Percentiles rank a stretch among this genome's conserved stretches.
Evolutionary conservation across 345 rosid genomes (phyloP).

Genomic region (Euphorbia pulcherrima): DNA sequence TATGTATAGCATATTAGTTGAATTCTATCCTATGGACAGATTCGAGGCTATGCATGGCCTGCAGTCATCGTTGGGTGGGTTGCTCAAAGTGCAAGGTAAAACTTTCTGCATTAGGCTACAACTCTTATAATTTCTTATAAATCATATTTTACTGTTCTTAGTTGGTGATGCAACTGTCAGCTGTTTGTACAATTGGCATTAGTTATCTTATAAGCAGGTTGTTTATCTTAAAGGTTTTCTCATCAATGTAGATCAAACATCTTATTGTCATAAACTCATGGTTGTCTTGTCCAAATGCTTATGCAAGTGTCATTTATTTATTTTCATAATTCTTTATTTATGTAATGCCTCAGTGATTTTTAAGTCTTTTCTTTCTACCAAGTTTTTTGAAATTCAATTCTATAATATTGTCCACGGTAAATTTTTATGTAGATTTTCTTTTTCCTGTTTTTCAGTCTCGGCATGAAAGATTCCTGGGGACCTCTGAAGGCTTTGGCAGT

Average conservation of each 20-base stretch:
- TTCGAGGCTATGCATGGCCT: slow-evolving; percentile 94
- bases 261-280: not conserved
- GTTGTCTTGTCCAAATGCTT: not conserved
- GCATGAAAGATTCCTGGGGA: slow-evolving; percentile 99
- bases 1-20: not conserved
- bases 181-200: not conserved
- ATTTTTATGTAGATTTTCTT: not conserved
- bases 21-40: slow-evolving; percentile 36
- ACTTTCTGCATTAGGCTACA: not conserved
- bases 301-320: not conserved
- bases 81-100: slow-evolving; percentile 94
- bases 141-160: not conserved
- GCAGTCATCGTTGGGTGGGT: slow-evolving; percentile 85
- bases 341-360: not conserved
- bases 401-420: not conserved
- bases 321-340: too few relatives aligned
- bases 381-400: not conserved
- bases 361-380: not conserved
- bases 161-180: not conserved
- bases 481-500: slow-evolving; percentile 82
- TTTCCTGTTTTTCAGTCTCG: slow-evolving; percentile 55
- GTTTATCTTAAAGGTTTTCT: not conserved
- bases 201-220: not conserved
- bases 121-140: not conserved
- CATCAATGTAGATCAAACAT: slow-evolving; percentile 1